phyloP scores from a whole-genome alignment of 352 stramenopile genomes.

The Phytophthora syringae region DNA sequence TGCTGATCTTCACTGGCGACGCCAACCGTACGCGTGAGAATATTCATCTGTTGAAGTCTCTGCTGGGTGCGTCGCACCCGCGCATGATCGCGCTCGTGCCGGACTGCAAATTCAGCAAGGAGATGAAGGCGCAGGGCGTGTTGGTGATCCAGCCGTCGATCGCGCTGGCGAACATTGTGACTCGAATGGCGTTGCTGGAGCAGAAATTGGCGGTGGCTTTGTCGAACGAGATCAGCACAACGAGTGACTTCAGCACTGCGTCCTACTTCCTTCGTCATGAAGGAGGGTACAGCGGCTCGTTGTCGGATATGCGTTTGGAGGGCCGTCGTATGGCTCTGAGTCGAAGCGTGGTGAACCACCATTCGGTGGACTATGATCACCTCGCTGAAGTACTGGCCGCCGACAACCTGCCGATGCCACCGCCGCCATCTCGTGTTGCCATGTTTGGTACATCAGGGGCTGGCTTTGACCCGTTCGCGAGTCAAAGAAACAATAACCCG shows the following conservation, averaged over 20 bases:
- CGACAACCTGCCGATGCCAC: conserved; percentile 51
- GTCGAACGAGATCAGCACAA: conserved; percentile 57
- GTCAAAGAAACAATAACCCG: conserved; percentile 36
- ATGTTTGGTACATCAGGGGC: conserved; percentile 64
- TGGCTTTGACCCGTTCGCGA: conserved; percentile 57
- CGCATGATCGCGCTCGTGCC: conserved; percentile 66
- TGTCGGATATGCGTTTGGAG: conserved; percentile 55
- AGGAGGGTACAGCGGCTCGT: conserved; percentile 33
- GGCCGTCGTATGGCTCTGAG: conserved; percentile 45
- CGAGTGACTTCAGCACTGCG: conserved; percentile 51
- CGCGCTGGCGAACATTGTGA: conserved; percentile 67
- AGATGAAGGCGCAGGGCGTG: conserved; percentile 23
- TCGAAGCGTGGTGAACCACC: conserved; percentile 70
- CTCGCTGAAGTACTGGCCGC: conserved; percentile 39
- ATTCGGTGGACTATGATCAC: conserved; percentile 67
- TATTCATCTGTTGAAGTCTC: conserved; percentile 49
- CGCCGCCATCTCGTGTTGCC: conserved; percentile 60
- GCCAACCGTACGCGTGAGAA: conserved; percentile 54
- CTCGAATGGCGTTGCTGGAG: conserved; percentile 68
- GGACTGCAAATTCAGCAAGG: conserved; percentile 49
- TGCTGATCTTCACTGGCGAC: conserved; percentile 70
- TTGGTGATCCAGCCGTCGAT: conserved; percentile 73
- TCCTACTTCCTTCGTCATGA: conserved; percentile 62
- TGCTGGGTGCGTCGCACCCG: conserved; percentile 44
- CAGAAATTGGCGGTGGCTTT: conserved; percentile 41